Evolutionary conservation across 148 eudicot species (phyloP).

Genomic region (Rhododendron ferrugineum): DNA sequence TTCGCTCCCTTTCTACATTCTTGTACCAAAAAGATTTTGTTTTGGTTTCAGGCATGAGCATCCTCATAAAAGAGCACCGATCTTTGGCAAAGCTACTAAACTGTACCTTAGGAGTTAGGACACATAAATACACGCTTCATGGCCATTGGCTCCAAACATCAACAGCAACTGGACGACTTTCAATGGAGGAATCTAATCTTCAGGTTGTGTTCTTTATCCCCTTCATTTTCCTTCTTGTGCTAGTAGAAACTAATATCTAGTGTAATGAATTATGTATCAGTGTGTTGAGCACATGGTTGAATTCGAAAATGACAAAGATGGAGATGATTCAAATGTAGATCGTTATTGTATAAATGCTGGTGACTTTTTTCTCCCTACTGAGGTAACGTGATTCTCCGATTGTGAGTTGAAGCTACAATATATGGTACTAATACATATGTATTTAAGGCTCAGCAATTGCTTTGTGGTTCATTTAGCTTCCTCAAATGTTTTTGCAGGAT

Average conservation of each 20-base stretch:
- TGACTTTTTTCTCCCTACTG: slow-evolving; percentile 74
- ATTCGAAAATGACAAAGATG: slow-evolving; percentile 39
- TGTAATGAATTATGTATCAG: slow-evolving; percentile 23
- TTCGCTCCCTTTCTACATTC: not conserved
- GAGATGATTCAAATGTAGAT: slow-evolving; percentile 29
- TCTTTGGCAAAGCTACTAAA: slow-evolving; percentile 84
- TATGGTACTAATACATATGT: not conserved
- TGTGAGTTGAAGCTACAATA: not conserved
- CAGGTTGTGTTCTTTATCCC: slow-evolving; percentile 48
- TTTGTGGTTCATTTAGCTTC: slow-evolving; percentile 4
- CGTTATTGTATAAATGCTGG: slow-evolving; percentile 66
- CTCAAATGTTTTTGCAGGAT: slow-evolving; percentile 48
- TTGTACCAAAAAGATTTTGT: slow-evolving; percentile 4
- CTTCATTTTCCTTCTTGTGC: not conserved
- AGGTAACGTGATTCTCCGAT: slow-evolving; percentile 39
- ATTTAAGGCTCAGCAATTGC: not conserved
- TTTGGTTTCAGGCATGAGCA: slow-evolving; percentile 72
- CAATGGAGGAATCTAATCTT: slow-evolving; percentile 98
- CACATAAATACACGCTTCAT: slow-evolving; percentile 78
- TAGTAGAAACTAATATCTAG: not conserved
- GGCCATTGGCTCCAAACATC: slow-evolving; percentile 99
- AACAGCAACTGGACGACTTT: slow-evolving; percentile 90
- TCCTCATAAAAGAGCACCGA: slow-evolving; percentile 93
- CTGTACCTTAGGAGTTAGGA: slow-evolving; percentile 71
- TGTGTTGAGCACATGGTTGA: slow-evolving; percentile 94